phyloP scores from a whole-genome alignment of 805 yeast genomes.

The Candida ipomoeae region DNA sequence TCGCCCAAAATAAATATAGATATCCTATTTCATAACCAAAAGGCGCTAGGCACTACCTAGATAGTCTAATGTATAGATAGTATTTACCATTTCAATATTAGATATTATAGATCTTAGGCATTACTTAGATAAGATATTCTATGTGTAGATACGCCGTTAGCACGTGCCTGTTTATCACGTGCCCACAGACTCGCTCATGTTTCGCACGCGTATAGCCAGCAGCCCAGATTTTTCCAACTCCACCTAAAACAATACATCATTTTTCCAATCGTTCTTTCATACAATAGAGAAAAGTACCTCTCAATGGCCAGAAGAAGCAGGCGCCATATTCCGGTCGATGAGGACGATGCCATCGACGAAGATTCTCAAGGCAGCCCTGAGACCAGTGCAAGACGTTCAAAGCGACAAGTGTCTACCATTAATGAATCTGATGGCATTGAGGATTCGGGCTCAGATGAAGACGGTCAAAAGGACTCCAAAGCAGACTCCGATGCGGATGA shows the following conservation, averaged over 20 bases:
- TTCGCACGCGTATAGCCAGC: constrained; percentile 4
- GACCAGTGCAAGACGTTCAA: constrained; percentile 9
- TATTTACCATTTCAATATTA: not conserved
- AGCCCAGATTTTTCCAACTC: not conserved
- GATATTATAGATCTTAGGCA: not conserved
- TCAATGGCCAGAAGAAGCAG: constrained; percentile 17
- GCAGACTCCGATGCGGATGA: constrained; percentile 13
- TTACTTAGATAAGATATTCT: not conserved
- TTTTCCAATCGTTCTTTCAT: constrained; percentile 14
- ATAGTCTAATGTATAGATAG: too few relatives aligned
- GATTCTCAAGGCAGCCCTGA: not conserved
- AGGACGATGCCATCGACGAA: constrained; percentile 6
- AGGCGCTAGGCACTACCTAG: too few relatives aligned
- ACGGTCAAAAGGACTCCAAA: not conserved
- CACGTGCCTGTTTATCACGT: not conserved
- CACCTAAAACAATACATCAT: constrained; percentile 4
- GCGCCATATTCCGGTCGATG: constrained; percentile 11
- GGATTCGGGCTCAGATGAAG: constrained; percentile 3
- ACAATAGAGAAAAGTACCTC: constrained; percentile 10
- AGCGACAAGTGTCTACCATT: constrained; percentile 12
- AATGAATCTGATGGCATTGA: constrained; percentile 14
- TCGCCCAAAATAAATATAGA: not conserved
- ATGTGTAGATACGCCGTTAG: not conserved
- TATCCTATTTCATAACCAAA: not conserved
- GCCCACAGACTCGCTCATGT: not conserved